Percentiles rank a stretch among this genome's conserved stretches.
phyloP scores from a whole-genome alignment of 1,139 yeast species.

The Sugiyamaella neomexicana region DNA sequence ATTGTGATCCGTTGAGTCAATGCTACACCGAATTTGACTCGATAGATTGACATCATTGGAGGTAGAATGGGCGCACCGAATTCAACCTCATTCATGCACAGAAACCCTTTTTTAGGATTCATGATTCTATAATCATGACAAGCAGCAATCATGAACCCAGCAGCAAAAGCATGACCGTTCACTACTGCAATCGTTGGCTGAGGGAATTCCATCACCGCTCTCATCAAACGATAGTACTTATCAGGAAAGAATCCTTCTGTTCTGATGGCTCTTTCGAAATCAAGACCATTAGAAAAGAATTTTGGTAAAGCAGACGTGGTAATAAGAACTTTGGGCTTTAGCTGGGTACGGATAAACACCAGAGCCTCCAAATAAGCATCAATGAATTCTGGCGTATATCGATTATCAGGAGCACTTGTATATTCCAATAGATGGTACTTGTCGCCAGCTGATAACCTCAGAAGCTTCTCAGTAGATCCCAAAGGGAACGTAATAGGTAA shows the following conservation, averaged over 20 bases:
- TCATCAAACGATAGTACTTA: slow-evolving; percentile 38
- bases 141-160: slow-evolving; percentile 43
- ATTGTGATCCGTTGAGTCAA: slow-evolving; percentile 36
- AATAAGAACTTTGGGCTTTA: slow-evolving; percentile 38
- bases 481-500: slow-evolving; percentile 31
- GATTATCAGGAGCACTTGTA: slow-evolving; percentile 41
- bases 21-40: slow-evolving; percentile 37
- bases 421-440: slow-evolving; percentile 38
- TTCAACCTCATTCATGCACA: slow-evolving; percentile 44
- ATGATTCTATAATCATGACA: slow-evolving; percentile 44
- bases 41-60: slow-evolving; percentile 41
- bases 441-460: slow-evolving; percentile 29
- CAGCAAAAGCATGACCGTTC: slow-evolving; percentile 46
- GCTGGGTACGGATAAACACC: slow-evolving; percentile 32
- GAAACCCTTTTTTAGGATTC: slow-evolving; percentile 42
- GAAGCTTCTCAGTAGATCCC: slow-evolving; percentile 19
- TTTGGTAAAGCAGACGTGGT: slow-evolving; percentile 42
- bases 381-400: slow-evolving; percentile 38
- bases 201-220: slow-evolving; percentile 40
- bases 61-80: slow-evolving; percentile 42
- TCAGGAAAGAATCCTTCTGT: slow-evolving; percentile 40
- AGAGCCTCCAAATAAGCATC: slow-evolving; percentile 39
- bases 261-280: slow-evolving; percentile 38
- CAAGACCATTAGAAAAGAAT: slow-evolving; percentile 45
- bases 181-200: slow-evolving; percentile 44